These are phyloP conservation scores for Hysterium pulicare DNA, from an alignment of 2,329 filamentous ascomycete species.

Conservation along the genomic window DNA sequence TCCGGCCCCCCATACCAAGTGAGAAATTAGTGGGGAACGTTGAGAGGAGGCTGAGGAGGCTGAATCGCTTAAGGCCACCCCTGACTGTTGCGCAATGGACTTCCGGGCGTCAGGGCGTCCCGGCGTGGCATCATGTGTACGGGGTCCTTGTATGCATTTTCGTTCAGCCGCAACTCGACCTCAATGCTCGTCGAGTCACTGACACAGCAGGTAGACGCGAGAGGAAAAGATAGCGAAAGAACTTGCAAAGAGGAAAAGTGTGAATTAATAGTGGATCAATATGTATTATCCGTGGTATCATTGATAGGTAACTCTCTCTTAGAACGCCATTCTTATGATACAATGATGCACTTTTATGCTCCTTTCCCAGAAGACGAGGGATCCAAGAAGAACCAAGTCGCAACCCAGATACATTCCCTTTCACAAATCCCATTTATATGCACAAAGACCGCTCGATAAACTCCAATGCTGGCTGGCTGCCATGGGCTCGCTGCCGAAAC, in stretches of 20 bases:
- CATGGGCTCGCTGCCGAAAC: neutral
- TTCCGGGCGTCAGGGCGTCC: too few relatives aligned
- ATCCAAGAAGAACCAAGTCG: neutral
- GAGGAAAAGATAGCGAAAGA: neutral
- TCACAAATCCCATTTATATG: neutral
- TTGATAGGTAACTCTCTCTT: neutral
- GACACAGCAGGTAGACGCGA: too few relatives aligned
- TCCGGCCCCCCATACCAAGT: too few relatives aligned
- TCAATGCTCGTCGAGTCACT: too few relatives aligned
- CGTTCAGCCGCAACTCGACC: too few relatives aligned
- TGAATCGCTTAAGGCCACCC: too few relatives aligned
- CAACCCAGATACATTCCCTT: neutral
- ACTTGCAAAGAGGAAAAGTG: neutral
- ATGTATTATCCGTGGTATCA: neutral
- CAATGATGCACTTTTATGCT: neutral
- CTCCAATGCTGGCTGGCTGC: neutral
- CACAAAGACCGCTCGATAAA: neutral
- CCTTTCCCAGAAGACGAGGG: neutral
- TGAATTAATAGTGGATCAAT: neutral
- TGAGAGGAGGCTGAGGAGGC: too few relatives aligned
- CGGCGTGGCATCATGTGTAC: neutral
- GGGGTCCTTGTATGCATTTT: neutral
- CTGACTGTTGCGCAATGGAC: too few relatives aligned
- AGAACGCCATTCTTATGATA: neutral
- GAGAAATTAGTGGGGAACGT: too few relatives aligned